A percentile compares a stretch with the other conserved stretches of the same genome.
Conservation (phyloP, 805 yeast species). For the Zygosaccharomyces pseudorouxii region DNA sequence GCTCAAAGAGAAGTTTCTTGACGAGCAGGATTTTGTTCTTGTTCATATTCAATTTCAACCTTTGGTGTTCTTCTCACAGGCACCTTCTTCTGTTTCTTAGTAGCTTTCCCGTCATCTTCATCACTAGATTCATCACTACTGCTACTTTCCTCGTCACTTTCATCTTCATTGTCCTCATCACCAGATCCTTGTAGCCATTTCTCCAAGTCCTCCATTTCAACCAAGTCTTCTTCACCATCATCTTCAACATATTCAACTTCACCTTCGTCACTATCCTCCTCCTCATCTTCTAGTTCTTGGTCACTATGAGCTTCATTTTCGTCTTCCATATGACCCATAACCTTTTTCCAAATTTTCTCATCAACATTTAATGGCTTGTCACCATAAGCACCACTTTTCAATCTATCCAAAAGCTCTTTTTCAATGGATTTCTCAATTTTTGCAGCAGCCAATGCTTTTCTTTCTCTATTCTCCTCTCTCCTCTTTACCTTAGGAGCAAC, state of each 20-base stretch:
- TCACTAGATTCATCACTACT: slow-evolving; percentile 38
- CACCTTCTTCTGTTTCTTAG: slow-evolving; percentile 36
- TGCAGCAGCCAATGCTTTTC: slow-evolving; percentile 96
- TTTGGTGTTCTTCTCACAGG: slow-evolving; percentile 57
- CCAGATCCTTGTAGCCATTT: slow-evolving; percentile 70
- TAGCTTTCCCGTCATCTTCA: slow-evolving; percentile 38
- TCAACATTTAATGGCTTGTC: slow-evolving; percentile 97
- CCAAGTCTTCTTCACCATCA: slow-evolving; percentile 83
- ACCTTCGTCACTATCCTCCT: slow-evolving; percentile 56
- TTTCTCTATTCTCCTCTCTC: slow-evolving; percentile 89
- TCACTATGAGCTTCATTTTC: slow-evolving; percentile 50
- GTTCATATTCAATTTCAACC: slow-evolving; percentile 81
- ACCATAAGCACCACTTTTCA: slow-evolving; percentile 97
- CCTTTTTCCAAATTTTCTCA: slow-evolving; percentile 92
- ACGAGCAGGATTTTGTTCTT: slow-evolving; percentile 41
- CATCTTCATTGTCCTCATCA: slow-evolving; percentile 30
- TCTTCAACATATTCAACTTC: slow-evolving; percentile 87
- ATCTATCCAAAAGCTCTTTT: slow-evolving; percentile 87
- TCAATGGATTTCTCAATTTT: slow-evolving; percentile 95
- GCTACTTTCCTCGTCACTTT: slow-evolving; percentile 33
- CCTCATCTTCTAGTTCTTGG: slow-evolving; percentile 47
- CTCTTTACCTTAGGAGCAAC: slow-evolving; percentile 90
- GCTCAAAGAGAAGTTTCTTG: slow-evolving; percentile 29
- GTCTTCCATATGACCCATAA: slow-evolving; percentile 75
- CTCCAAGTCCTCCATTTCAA: slow-evolving; percentile 89